Base-by-base conservation (phyloP, 1,284 basidiomycete genomes). In the Fomitopsis schrenkii region DNA sequence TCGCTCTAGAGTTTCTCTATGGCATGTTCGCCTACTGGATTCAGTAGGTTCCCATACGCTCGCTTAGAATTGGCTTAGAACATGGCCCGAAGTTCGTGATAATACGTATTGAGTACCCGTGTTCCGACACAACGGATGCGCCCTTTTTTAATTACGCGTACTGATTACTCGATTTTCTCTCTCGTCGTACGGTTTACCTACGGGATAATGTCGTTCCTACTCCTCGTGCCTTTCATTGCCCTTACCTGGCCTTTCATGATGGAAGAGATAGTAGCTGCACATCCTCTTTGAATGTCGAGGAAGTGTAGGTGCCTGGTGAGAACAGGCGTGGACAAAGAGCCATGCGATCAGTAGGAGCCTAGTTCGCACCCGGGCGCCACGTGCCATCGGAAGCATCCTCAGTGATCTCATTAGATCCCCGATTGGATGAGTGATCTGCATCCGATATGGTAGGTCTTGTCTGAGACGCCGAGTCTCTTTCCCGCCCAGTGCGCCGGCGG, bases 31-130 rank as follows among this genome's bases (percentile, higher is more conserved):
- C 63, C 64, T 54, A 54, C 52, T 54, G 52, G 55, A 67, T 62
- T 42, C 59, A 61, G 62, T 62, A 63, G 53, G 53, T 46, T 63
- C 54, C 45, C 63, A 61, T 64, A 63, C 63, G 65, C 60, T 63
- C 63, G 63, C 65, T 61, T 33, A 8, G 22, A 22, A 22, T 22
- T 22, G 22, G 22, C 22, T 22, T 58, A 63, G 45, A 54, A 30
- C 42, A 48, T 14, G 59, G 33, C 59, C 52, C 28, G 46, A 48
- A 15, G 44, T 45, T 40, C 60, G 19, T 46, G 60, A 61, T 61
- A 58, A 58, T 35, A 61, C 38, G 35, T 14, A 35, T 57, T 17
- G 12, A 53, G 59, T 33, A 61, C n/a, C 12, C 5, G 12, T n/a
- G 57, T n/a, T 26, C 60, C 60, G 46, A 36, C n/a, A 30, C 17